phyloP scores from a whole-genome alignment of 1,284 basidiomycete species.

The Moesziomyces parantarcticus region DNA sequence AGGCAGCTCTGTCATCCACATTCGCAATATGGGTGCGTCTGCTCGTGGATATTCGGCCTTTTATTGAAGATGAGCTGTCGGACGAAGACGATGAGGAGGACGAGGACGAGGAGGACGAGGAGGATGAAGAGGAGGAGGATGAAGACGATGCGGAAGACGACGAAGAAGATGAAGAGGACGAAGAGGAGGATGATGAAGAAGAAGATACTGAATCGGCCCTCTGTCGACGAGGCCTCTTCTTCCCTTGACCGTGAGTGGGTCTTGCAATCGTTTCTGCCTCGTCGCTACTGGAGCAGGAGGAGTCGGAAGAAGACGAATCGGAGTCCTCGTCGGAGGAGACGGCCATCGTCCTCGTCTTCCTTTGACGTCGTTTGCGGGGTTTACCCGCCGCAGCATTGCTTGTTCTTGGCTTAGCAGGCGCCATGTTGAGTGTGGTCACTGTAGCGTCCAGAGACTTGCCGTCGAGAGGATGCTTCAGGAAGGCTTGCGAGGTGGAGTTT shows the following conservation, averaged over 20 bases:
- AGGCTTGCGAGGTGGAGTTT: not conserved
- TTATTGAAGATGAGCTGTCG: not conserved
- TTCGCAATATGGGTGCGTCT: not conserved
- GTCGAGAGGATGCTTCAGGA: not conserved
- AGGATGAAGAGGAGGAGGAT: conserved; percentile 7
- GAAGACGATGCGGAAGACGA: conserved; percentile 1
- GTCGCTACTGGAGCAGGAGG: conserved; percentile 17
- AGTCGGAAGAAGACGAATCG: conserved; percentile 38
- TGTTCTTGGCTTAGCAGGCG: conserved; percentile 14
- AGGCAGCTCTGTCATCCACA: not conserved
- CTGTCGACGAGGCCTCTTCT: not conserved
- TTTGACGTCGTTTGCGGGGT: conserved; percentile 27
- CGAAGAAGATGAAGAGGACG: not conserved
- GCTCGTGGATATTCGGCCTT: not conserved
- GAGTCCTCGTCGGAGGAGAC: conserved; percentile 30
- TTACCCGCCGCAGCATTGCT: conserved; percentile 6
- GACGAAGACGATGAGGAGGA: conserved; percentile 25
- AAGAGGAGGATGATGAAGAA: not conserved
- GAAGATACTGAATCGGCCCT: not conserved
- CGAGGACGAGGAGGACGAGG: conserved; percentile 10
- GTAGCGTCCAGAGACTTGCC: no score
- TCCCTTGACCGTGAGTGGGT: no score
- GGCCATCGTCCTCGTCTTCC: conserved; percentile 42
- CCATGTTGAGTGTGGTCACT: conserved; percentile 6
- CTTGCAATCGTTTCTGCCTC: conserved; percentile 1